A percentile compares a stretch with the other conserved stretches of the same genome.
Conservation (phyloP, 1,284 basidiomycete species). For the Phlebopus sp. region DNA sequence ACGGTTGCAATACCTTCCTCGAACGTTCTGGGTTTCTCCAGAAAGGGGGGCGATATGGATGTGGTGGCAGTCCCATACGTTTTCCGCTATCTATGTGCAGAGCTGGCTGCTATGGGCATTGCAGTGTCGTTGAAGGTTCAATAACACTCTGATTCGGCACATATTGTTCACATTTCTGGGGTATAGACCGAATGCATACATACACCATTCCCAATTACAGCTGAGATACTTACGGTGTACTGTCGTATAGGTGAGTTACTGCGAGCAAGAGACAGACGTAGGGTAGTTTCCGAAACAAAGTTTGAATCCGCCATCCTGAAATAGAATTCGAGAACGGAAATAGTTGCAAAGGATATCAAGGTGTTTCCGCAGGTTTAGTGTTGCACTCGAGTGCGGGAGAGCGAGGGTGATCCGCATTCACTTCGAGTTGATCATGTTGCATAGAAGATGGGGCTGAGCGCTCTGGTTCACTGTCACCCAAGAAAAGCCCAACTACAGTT, state of each 20-base stretch:
- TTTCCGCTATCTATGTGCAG: constrained; percentile 85
- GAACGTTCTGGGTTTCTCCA: constrained; percentile 57
- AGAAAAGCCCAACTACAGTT: constrained; percentile 49
- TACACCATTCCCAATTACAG: constrained; percentile 15
- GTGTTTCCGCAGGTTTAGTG: constrained; percentile 6
- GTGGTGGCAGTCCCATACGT: constrained; percentile 96
- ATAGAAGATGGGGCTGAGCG: neutral
- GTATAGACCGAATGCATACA: constrained; percentile 11
- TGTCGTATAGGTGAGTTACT: constrained; percentile 6
- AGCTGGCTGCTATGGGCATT: constrained; percentile 84
- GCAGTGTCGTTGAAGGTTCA: constrained; percentile 71
- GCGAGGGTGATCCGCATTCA: neutral
- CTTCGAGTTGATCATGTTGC: constrained; percentile 4
- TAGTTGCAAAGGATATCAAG: constrained; percentile 14
- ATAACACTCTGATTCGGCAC: constrained; percentile 18
- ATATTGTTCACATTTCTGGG: neutral
- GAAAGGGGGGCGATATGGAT: constrained; percentile 81
- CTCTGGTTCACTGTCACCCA: constrained; percentile 35
- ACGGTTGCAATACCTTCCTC: constrained; percentile 61
- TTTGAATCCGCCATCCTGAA: neutral
- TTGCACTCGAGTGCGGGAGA: neutral
- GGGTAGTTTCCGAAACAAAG: constrained; percentile 11
- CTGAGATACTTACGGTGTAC: constrained; percentile 10
- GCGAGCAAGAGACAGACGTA: constrained; percentile 10
- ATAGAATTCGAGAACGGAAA: constrained; percentile 4